Conservation (phyloP, 768 basidiomycete genomes). For the Boletus subparvulus region DNA sequence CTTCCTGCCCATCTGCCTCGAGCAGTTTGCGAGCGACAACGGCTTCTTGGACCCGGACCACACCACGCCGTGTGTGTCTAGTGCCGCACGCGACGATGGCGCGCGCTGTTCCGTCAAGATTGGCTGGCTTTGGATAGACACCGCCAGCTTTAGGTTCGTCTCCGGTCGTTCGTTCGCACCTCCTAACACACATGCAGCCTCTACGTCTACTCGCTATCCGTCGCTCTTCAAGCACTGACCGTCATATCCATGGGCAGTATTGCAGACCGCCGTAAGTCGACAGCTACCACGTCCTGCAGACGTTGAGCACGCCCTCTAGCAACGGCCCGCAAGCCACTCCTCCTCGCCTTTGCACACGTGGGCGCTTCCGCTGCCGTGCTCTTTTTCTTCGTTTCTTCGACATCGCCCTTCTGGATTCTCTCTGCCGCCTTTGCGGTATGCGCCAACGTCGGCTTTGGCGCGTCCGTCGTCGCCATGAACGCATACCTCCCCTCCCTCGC, state of each 20-base stretch:
- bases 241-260: slow-evolving; percentile 94
- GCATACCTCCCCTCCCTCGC: slow-evolving; percentile 81
- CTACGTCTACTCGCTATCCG: slow-evolving; percentile 85
- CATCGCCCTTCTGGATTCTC: slow-evolving; percentile 67
- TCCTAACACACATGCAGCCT: slow-evolving; percentile 47
- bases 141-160: slow-evolving; percentile 82
- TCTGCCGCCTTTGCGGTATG: slow-evolving; percentile 67
- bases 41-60: slow-evolving; percentile 75
- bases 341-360: slow-evolving; percentile 69
- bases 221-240: slow-evolving; percentile 86
- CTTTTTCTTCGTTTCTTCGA: slow-evolving; percentile 73
- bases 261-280: slow-evolving; percentile 81
- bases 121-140: slow-evolving; percentile 86
- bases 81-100: too few species aligned
- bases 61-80: slow-evolving; percentile 51
- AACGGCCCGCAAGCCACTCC: slow-evolving; percentile 71
- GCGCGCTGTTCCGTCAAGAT: slow-evolving; percentile 60
- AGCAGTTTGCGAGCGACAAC: slow-evolving; percentile 89
- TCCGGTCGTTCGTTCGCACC: neutral
- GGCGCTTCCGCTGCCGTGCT: slow-evolving; percentile 68
- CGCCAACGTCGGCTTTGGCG: slow-evolving; percentile 86
- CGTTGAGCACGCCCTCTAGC: slow-evolving; percentile 40
- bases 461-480: slow-evolving; percentile 86
- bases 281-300: too few species aligned
- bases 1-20: slow-evolving; percentile 79